Evolutionary conservation across 2,329 filamentous ascomycete species (phyloP).

Genomic region (Thermoascus crustaceus): DNA sequence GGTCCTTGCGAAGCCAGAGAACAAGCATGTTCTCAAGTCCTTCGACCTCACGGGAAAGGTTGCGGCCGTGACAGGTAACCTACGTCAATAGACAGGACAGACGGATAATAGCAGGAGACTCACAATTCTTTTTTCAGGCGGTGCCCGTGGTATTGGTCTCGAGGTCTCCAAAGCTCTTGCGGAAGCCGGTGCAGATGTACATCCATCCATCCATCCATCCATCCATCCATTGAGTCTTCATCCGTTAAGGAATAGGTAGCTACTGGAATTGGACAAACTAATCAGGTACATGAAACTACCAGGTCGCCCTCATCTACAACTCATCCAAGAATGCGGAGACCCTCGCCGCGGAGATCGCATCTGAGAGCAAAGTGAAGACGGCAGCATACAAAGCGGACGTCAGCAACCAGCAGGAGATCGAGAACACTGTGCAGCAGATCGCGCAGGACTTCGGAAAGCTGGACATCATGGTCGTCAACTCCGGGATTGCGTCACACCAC

Average conservation of each 20-base stretch:
- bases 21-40: conserved; percentile 19
- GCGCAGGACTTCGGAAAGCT: conserved; percentile 35
- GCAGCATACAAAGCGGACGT: conserved; percentile 31
- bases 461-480: conserved; percentile 41
- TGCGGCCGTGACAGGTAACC: conserved; percentile 20
- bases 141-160: conserved; percentile 29
- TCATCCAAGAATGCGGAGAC: conserved; percentile 17
- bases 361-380: conserved; percentile 17
- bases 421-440: conserved; percentile 24
- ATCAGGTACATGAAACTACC: conserved; percentile 1
- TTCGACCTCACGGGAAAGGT: conserved; percentile 23
- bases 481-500: conserved; percentile 31
- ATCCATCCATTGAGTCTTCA: too few relatives aligned
- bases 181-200: conserved; percentile 31
- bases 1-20: conserved; percentile 16
- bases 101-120: neutral
- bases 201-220: too few relatives aligned
- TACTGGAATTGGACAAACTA: neutral
- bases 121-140: conserved; percentile 13
- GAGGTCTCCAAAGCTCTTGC: conserved; percentile 34
- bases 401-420: conserved; percentile 21
- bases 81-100: too few relatives aligned
- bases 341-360: conserved; percentile 19
- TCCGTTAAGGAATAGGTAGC: neutral
- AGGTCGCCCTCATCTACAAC: conserved; percentile 28